Evolutionary conservation across 768 basidiomycete genomes (phyloP).

Genomic region (Termitomyces titanicus): DNA sequence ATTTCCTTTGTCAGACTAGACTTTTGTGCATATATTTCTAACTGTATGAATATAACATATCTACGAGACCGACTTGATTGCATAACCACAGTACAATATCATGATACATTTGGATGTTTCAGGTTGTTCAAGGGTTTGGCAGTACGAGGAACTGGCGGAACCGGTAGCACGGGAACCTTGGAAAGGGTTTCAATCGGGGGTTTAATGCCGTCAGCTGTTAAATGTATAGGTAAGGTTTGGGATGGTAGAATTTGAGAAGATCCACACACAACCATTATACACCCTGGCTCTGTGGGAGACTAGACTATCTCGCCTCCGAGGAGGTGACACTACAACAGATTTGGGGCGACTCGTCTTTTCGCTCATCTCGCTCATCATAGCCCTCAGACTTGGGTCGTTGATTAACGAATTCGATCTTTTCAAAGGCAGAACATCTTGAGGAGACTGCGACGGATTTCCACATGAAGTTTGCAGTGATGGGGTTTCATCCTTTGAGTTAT

Average conservation of each 20-base stretch:
- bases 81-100: neutral
- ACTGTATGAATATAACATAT: neutral
- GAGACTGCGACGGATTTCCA: neutral
- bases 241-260: neutral
- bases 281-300: constrained; percentile 32
- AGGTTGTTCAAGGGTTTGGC: neutral
- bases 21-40: neutral
- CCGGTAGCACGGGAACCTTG: neutral
- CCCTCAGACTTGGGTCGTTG: neutral
- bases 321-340: constrained; percentile 5
- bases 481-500: neutral
- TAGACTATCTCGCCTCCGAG: constrained; percentile 30
- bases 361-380: neutral
- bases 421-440: neutral
- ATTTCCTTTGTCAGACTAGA: neutral
- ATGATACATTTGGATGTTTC: neutral
- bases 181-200: constrained; percentile 24
- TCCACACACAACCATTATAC: constrained; percentile 21
- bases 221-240: neutral
- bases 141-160: neutral
- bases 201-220: neutral
- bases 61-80: neutral
- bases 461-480: neutral
- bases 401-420: constrained; percentile 7
- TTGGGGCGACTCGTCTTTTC: neutral